phyloP scores from a whole-genome alignment of 2,329 filamentous ascomycete species.

The Pseudogymnoascus sp. region DNA sequence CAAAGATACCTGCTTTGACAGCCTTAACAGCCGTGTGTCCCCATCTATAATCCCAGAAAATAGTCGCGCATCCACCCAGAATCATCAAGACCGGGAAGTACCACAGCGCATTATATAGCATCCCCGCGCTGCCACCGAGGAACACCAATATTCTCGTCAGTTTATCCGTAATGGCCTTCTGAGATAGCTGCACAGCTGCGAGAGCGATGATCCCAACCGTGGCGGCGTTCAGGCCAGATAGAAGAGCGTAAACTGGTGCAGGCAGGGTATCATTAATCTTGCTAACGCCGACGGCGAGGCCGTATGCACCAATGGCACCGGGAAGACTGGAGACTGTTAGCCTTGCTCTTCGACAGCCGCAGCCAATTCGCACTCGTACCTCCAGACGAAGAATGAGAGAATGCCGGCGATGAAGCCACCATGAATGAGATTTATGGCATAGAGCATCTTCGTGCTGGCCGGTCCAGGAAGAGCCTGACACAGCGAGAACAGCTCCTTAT shows the following conservation, averaged over 20 bases:
- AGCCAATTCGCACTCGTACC: neutral
- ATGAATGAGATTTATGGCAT: conserved; percentile 58
- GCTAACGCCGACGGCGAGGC: conserved; percentile 55
- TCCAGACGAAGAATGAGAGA: conserved; percentile 34
- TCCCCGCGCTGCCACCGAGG: conserved; percentile 52
- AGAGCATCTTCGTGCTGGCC: conserved; percentile 62
- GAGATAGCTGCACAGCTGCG: conserved; percentile 58
- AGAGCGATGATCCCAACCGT: conserved; percentile 66
- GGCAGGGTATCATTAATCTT: conserved; percentile 53
- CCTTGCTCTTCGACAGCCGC: neutral
- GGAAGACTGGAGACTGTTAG: conserved; percentile 61
- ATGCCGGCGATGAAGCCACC: conserved; percentile 51
- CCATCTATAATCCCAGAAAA: conserved; percentile 44
- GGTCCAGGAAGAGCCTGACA: conserved; percentile 61
- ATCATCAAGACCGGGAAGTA: conserved; percentile 62
- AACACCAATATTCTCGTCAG: conserved; percentile 58
- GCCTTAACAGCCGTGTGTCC: neutral
- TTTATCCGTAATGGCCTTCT: conserved; percentile 59
- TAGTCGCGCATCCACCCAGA: conserved; percentile 42
- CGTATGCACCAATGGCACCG: conserved; percentile 63
- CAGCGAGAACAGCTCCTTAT: conserved; percentile 64
- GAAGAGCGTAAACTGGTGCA: conserved; percentile 54
- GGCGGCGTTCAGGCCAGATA: conserved; percentile 64
- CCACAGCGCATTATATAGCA: conserved; percentile 67
- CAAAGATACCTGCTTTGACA: neutral